Conservation (phyloP, 2,329 filamentous ascomycete species). For the Arachnopeziza araneosa region DNA sequence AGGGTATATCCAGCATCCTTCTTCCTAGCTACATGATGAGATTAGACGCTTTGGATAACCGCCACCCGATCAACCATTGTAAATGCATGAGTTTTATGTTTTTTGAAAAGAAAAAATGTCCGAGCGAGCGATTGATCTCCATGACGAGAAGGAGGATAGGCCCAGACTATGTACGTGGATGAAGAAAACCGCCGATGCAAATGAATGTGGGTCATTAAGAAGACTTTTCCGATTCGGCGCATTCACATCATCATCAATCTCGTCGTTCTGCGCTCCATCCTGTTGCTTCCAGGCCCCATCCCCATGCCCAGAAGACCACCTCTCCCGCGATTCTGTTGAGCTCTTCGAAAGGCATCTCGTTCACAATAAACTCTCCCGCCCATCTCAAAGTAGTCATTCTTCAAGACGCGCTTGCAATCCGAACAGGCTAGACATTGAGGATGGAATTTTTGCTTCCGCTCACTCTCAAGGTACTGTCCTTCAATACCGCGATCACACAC, state of each 20-base stretch:
- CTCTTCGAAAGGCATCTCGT: slow-evolving; percentile 58
- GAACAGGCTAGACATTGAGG: slow-evolving; percentile 79
- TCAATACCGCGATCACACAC: slow-evolving; percentile 83
- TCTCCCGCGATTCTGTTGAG: slow-evolving; percentile 19
- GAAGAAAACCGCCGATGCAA: not conserved
- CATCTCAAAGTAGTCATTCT: slow-evolving; percentile 88
- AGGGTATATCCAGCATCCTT: not conserved
- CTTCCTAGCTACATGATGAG: not conserved
- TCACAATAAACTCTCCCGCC: slow-evolving; percentile 78
- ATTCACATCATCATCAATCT: slow-evolving; percentile 44
- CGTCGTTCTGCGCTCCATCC: slow-evolving; percentile 43
- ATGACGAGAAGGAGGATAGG: not conserved
- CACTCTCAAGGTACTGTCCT: slow-evolving; percentile 86
- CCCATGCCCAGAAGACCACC: slow-evolving; percentile 13
- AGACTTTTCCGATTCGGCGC: not conserved
- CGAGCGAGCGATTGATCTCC: no score
- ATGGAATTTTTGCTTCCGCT: slow-evolving; percentile 73
- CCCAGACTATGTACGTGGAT: not conserved
- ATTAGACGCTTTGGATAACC: not conserved
- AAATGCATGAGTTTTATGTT: not conserved
- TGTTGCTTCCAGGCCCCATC: slow-evolving; percentile 19
- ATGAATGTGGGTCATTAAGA: not conserved
- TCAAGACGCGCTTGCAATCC: slow-evolving; percentile 68
- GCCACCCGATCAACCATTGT: not conserved
- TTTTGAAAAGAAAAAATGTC: not conserved